phyloP scores from a whole-genome alignment of 495 filamentous ascomycete genomes.

The Terfezia claveryi region DNA sequence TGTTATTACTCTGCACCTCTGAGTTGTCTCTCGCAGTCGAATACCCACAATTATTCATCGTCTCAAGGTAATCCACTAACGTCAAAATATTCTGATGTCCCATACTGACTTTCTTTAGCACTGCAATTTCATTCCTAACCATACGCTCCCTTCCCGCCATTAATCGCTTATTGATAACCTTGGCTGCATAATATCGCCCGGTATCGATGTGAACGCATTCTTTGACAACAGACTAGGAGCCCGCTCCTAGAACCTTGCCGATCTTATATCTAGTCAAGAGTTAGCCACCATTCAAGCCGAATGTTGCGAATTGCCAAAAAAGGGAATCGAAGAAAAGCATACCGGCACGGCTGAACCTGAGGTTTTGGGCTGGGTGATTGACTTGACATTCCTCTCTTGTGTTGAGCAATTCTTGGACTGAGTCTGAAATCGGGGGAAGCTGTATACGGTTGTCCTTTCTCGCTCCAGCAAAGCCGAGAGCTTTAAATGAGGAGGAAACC shows the following conservation, averaged over 20 bases:
- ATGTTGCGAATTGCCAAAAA: background rate
- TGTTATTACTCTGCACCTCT: background rate
- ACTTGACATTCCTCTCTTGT: background rate
- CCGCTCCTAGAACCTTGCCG: slow-evolving; percentile 87
- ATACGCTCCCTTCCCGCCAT: slow-evolving; percentile 98
- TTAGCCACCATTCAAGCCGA: background rate
- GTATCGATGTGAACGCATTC: slow-evolving; percentile 98
- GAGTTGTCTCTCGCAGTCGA: background rate
- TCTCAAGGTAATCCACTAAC: slow-evolving; percentile 96
- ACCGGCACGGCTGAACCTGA: slow-evolving; percentile 43
- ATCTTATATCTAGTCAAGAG: slow-evolving; percentile 58
- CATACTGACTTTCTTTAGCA: slow-evolving; percentile 90
- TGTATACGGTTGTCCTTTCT: too few species aligned
- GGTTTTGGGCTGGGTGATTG: slow-evolving; percentile 24
- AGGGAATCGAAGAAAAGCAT: background rate
- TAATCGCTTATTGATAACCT: slow-evolving; percentile 95
- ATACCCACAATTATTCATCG: slow-evolving; percentile 75
- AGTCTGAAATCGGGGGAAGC: background rate
- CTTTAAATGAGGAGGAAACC: too few species aligned
- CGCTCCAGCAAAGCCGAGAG: too few species aligned
- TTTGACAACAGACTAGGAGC: slow-evolving; percentile 97
- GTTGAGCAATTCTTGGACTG: background rate
- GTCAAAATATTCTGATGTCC: slow-evolving; percentile 96
- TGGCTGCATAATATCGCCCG: slow-evolving; percentile 92
- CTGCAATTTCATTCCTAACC: slow-evolving; percentile 96